Evolutionary conservation across 495 filamentous ascomycete genomes (phyloP), one percentile per base, ranked within the genome.

Genomic region (Opeltia flavorubescens): DNA sequence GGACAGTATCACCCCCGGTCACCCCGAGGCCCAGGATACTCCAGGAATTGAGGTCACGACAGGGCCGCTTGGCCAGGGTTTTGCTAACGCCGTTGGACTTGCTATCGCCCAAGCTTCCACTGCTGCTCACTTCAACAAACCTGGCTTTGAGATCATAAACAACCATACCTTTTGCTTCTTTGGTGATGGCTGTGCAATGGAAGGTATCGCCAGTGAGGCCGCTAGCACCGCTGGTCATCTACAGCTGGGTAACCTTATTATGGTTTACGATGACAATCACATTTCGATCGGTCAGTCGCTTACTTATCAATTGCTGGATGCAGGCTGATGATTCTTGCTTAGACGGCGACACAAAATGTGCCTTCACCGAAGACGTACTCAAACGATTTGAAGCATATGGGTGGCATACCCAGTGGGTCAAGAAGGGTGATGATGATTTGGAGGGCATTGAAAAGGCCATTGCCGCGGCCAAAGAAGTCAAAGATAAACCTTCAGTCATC

Each of bases 151-250:
- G 43, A 66, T 99, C 27, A 68, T 93, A 71, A 83, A 86, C 75
- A 96, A 96, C 79, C 78, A 96, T 78, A 99, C 91, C 59, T 99
- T 84, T 68, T 65, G 56, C 65, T 94, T 95, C 78, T 85, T 99
- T 64, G 91, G 91, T 65, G 91, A 99, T 77, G 91, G 91, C 43
- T 99, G 91, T 67, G 79, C 89, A 66, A 93, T 93, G 89, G 91
- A 99, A 72, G 91, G 91, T 72, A 78, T 99, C 75, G 83, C 93
- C 51, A 74, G 75, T 62, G 91, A 99, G 70, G 93, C 91, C 51
- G 87, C 79, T 53, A 94, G 86, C 41, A 75, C 81, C 59, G 91
- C 91, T 54, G 91, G 91, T 63, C 91, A 99, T 69, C 71, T 96
- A 66, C 86, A 96, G 73, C 75, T 99, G 30, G 93, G 91, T 51